A percentile compares a stretch with the other conserved stretches of the same genome.
phyloP scores from a whole-genome alignment of 2,329 filamentous ascomycete genomes.

The Acarospora socialis region DNA sequence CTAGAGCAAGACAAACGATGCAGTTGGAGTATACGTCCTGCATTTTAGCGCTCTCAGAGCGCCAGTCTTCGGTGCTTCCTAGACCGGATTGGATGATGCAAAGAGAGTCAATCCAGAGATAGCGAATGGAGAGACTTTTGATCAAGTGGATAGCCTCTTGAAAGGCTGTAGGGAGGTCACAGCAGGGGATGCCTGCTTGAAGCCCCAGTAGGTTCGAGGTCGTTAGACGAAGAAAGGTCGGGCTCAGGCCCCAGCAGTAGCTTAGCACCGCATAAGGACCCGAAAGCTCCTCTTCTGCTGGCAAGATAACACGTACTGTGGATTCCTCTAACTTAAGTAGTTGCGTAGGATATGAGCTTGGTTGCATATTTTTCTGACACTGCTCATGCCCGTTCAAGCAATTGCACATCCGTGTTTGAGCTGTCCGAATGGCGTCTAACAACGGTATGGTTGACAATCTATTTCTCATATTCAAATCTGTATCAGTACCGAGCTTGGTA shows the following conservation, averaged over 20 bases:
- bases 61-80: conserved; percentile 9
- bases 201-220: too few relatives aligned
- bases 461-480: too few relatives aligned
- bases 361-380: conserved; percentile 3
- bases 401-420: too few relatives aligned
- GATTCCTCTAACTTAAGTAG: too few relatives aligned
- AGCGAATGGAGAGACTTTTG: conserved; percentile 10
- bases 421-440: too few relatives aligned
- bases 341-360: conserved; percentile 4
- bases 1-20: conserved; percentile 2
- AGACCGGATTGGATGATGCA: conserved; percentile 13
- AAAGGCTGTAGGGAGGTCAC: conserved; percentile 10
- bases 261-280: too few relatives aligned
- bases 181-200: too few relatives aligned
- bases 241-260: too few relatives aligned
- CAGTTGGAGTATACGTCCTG: conserved; percentile 6
- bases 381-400: conserved; percentile 1
- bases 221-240: too few relatives aligned
- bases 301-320: conserved; percentile 1
- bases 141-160: conserved; percentile 14
- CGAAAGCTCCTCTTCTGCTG: conserved; percentile 3
- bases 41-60: conserved; percentile 8
- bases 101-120: conserved; percentile 15
- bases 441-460: too few relatives aligned
- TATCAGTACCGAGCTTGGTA: too few relatives aligned